Evolutionary conservation across 108 stramenopile genomes (phyloP), one percentile per base, ranked within the genome.

Genomic region (Nitzschia putrida): DNA sequence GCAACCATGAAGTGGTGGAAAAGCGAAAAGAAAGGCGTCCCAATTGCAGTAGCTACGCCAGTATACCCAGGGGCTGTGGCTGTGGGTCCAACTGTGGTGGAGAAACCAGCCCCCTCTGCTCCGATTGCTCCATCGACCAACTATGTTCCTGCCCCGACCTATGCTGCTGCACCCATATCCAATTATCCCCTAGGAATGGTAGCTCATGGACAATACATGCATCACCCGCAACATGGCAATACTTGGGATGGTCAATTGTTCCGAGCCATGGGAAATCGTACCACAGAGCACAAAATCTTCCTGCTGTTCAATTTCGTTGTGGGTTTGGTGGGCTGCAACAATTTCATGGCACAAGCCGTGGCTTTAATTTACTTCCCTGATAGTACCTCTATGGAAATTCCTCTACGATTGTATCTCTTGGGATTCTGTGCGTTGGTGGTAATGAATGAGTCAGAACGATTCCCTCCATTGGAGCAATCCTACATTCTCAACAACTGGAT

Each of bases 31-130:
- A 63, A 63, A 47, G 61, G 61, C 8, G 44, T 3, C 11, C 61
- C 61, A 0, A 47, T 63, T 12, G 61, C 61, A 22, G 61, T 63
- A 24, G 61, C 61, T 8, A 63, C 44, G 0, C 61, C 61, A 13
- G 61, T 63, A 4, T 20, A n/a, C 18, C 47, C 47, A 2, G 47
- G 47, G 2, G 47, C 47, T 18, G 47, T 49, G 2, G n/a, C 14
- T 49, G 47, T 49, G 1, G 47, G 47, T 49, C 47, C 47, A 2
- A 49, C 18, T 49, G 1, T 18, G n/a, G 14, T 18, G 47, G n/a
- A 16, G 18, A 16, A 16, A 18, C n/a, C 47, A 49, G 14, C 47
- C 6, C 14, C 47, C n/a, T 16, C n/a, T 16, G 14, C 47, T 16
- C 47, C 47, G 3, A 49, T 18, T 18, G 47, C 14, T 3, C 47